Conservation (phyloP, 257 asterid genomes). For the Fraxinus americana region DNA sequence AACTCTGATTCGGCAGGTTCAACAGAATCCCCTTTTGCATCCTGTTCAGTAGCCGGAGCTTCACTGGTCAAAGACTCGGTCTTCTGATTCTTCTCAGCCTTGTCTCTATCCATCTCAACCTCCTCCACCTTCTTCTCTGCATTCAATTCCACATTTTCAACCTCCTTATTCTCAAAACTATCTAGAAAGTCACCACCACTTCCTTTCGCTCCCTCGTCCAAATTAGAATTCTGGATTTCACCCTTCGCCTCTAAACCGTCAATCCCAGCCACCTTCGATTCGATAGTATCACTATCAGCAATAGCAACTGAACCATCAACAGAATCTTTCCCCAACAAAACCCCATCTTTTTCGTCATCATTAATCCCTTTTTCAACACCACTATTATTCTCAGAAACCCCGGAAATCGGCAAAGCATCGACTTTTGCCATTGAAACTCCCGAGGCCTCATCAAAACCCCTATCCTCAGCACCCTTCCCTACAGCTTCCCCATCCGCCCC, state of each 20-base stretch:
- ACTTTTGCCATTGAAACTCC: slow-evolving; percentile 29
- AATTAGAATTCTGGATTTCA: slow-evolving; percentile 18
- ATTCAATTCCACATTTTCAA: slow-evolving; percentile 1
- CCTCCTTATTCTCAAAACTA: slow-evolving; percentile 7
- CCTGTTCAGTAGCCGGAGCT: slow-evolving; percentile 19
- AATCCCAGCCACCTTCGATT: slow-evolving; percentile 14
- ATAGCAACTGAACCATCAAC: slow-evolving; percentile 10
- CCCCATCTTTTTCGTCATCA: slow-evolving; percentile 35
- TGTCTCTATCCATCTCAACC: slow-evolving; percentile 14
- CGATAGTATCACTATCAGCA: slow-evolving; percentile 10
- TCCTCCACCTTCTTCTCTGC: slow-evolving; percentile 16
- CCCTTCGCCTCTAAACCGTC: slow-evolving; percentile 18
- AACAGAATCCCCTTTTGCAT: slow-evolving; percentile 26
- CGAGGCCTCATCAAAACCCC: slow-evolving; percentile 35
- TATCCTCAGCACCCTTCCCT: slow-evolving; percentile 19
- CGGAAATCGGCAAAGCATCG: slow-evolving; percentile 34
- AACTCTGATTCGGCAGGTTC: slow-evolving; percentile 21
- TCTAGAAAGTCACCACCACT: slow-evolving; percentile 21
- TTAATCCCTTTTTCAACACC: slow-evolving; percentile 34
- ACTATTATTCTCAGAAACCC: slow-evolving; percentile 31
- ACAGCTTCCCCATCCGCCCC: slow-evolving; percentile 21
- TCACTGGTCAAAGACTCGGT: not conserved
- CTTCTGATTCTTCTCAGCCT: slow-evolving; percentile 22
- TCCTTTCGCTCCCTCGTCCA: slow-evolving; percentile 11
- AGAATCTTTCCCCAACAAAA: slow-evolving; percentile 25